These are phyloP conservation scores for Hortiboletus flavorubellus DNA, from an alignment of 768 basidiomycete species.

Conservation along the genomic window DNA sequence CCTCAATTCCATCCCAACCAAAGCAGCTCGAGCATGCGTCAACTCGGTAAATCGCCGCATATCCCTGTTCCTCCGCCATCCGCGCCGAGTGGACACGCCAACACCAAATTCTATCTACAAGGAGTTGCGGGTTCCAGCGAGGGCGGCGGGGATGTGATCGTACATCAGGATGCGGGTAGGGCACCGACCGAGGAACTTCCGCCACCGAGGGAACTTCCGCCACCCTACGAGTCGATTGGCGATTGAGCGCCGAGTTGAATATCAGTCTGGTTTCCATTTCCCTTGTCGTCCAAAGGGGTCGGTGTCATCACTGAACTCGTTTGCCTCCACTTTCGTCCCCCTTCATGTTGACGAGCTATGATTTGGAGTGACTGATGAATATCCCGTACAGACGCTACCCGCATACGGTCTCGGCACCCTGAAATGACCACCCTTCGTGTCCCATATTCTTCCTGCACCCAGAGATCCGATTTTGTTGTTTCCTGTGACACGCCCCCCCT, in stretches of 20 bases:
- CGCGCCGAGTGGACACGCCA: background rate
- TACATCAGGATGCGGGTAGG: constrained; percentile 27
- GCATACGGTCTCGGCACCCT: background rate
- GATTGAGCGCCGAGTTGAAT: constrained; percentile 5
- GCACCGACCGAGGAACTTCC: constrained; percentile 18
- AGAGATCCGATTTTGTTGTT: background rate
- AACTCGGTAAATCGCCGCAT: constrained; percentile 16
- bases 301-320: background rate
- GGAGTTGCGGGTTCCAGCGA: constrained; percentile 4
- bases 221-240: constrained; percentile 28
- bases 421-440: background rate
- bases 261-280: background rate
- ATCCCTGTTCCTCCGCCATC: background rate
- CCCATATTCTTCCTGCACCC: background rate
- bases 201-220: constrained; percentile 26
- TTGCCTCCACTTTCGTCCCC: too few species aligned
- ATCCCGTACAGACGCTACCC: background rate
- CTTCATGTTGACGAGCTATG: background rate
- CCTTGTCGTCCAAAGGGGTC: background rate
- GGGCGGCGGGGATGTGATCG: constrained; percentile 22
- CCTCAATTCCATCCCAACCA: constrained; percentile 5
- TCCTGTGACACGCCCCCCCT: background rate
- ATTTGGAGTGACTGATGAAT: background rate
- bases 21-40: constrained; percentile 21
- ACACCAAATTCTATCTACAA: constrained; percentile 9